phyloP scores from a whole-genome alignment of 2,329 filamentous ascomycete genomes.

The Elsinoe perseae region DNA sequence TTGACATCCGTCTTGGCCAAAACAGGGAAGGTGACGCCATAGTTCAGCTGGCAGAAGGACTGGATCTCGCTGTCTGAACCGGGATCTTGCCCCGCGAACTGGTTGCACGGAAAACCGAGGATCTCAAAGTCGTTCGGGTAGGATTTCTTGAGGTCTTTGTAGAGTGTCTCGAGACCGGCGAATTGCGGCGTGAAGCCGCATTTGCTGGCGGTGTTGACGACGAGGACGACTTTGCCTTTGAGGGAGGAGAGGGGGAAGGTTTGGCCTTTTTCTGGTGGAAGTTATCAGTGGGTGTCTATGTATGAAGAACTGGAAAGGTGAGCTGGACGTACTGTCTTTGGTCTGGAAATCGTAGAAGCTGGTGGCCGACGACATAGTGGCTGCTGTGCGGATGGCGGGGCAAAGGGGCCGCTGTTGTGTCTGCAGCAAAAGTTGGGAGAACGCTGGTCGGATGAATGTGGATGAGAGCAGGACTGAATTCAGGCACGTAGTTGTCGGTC shows the following conservation, averaged over 20 bases:
- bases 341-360: conserved; percentile 79
- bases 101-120: conserved; percentile 97
- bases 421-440: background rate
- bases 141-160: conserved; percentile 63
- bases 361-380: conserved; percentile 59
- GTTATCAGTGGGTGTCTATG: background rate
- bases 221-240: conserved; percentile 85
- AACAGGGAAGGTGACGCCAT: conserved; percentile 86
- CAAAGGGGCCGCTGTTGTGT: background rate
- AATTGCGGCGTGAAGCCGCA: conserved; percentile 98
- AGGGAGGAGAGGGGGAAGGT: conserved; percentile 63
- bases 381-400: conserved; percentile 13
- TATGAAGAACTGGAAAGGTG: background rate
- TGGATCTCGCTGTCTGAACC: conserved; percentile 59
- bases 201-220: conserved; percentile 97
- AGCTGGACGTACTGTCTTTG: conserved; percentile 58
- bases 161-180: conserved; percentile 79
- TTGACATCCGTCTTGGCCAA: conserved; percentile 93
- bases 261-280: conserved; percentile 58
- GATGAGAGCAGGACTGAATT: background rate
- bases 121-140: conserved; percentile 73
- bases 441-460: background rate
- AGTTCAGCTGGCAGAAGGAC: conserved; percentile 80
- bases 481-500: conserved; percentile 10
- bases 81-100: conserved; percentile 87